Evolutionary conservation across 2,329 filamentous ascomycete species (phyloP), one percentile per base, ranked within the genome.

Genomic region (Pleochaeta shiraiana): DNA sequence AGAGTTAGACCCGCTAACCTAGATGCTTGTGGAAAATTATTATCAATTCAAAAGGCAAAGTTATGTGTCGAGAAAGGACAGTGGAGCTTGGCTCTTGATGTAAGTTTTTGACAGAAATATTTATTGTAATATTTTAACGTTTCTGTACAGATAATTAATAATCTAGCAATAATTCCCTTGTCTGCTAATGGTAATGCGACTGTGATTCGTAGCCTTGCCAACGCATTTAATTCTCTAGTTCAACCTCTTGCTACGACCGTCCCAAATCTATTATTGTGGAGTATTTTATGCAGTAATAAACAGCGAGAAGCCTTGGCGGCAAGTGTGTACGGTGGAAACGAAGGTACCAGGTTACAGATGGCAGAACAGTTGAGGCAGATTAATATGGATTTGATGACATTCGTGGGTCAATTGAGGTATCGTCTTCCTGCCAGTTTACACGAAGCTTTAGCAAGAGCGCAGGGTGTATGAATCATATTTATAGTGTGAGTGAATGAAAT

Each of bases 231-330:
- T 19, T 79, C 81, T 1, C 81, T 95, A 47, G 83, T 90, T 3
- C 83, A 89, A 69, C 83, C 90, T 7, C 87, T 98, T 47, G 86
- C 91, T 2, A 85, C 89, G 73, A 95, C 93, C 71, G 85, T 96
- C 70, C 92, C 92, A 21, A 90, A 92, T 74, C 79, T 97, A 67
- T 81, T 98, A 67, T 86, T 95, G 77, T 97, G 93, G 93, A 90
- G 90, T 62, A 89, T 98, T 69, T 81, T 86, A 50, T 90, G 88
- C 76, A 95, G 91, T 75, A 85, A 86, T 62, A 82, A 84, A 65
- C 86, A 95, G 75, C 83, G 88, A 67, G 85, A 87, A 70, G 78
- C 84, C 67, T 79, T 95, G 59, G 80, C 81, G 65, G 81, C 79
- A 65, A 84, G 85, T 31, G 82, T 86, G 70, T 96, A 87, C 74